Conservation (phyloP, 441 rosid genomes). For the Mallotus japonicus region DNA sequence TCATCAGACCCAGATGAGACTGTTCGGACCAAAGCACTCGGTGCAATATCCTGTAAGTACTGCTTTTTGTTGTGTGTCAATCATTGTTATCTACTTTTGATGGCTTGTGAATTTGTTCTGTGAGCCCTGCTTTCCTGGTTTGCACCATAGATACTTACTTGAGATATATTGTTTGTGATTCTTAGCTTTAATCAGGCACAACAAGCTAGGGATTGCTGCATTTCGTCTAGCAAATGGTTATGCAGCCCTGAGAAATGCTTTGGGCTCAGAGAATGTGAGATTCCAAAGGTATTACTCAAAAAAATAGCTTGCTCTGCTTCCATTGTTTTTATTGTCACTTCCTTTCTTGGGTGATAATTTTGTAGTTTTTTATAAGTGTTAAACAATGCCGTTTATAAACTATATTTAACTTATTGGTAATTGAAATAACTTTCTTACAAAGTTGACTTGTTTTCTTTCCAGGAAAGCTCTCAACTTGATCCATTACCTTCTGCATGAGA, state of each 20-base stretch:
- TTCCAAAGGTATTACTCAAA: constrained; percentile 66
- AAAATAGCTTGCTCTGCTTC: background rate
- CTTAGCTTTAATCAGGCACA: constrained; percentile 80
- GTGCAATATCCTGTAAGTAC: constrained; percentile 87
- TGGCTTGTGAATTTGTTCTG: background rate
- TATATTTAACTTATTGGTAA: background rate
- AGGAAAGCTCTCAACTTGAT: constrained; percentile 89
- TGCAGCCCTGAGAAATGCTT: constrained; percentile 73
- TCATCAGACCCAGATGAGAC: constrained; percentile 61
- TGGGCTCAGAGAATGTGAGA: constrained; percentile 59
- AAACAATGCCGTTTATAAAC: background rate
- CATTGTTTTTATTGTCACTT: background rate
- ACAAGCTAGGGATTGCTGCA: constrained; percentile 71
- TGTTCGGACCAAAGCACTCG: constrained; percentile 78
- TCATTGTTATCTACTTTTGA: background rate
- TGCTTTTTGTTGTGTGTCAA: background rate
- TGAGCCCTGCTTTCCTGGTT: background rate
- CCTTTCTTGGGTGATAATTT: background rate
- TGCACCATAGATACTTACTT: constrained; percentile 11
- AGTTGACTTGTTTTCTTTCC: constrained; percentile 19
- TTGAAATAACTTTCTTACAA: constrained; percentile 11
- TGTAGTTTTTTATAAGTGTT: background rate
- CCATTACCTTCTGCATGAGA: constrained; percentile 78
- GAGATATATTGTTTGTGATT: constrained; percentile 19
- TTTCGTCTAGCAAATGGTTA: constrained; percentile 92